phyloP scores from a whole-genome alignment of 2,329 filamentous ascomycete genomes.

The Fusarium kyushuense region DNA sequence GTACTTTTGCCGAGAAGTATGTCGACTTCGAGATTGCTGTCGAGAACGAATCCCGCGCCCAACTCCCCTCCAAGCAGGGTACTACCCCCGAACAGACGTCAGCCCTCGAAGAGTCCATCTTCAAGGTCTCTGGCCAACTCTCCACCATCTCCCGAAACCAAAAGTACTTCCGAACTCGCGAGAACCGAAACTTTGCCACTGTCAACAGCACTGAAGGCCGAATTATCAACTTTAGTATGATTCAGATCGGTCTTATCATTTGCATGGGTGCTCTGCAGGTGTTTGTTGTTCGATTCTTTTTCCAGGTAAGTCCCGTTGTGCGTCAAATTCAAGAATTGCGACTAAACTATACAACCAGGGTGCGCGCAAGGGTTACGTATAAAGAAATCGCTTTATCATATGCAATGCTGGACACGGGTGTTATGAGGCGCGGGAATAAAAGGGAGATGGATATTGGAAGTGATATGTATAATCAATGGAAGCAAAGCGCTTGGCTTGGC shows the following conservation, averaged over 20 bases:
- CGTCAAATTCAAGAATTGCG: not conserved
- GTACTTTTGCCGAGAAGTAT: constrained; percentile 95
- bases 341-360: constrained; percentile 58
- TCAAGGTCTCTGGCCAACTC: constrained; percentile 92
- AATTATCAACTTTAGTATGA: constrained; percentile 97
- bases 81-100: constrained; percentile 90
- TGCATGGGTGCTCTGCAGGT: constrained; percentile 97
- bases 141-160: constrained; percentile 97
- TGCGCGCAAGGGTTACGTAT: constrained; percentile 77
- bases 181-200: constrained; percentile 99
- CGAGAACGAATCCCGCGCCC: constrained; percentile 86
- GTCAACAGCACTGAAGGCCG: constrained; percentile 94
- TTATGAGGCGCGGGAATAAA: constrained; percentile 51
- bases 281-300: constrained; percentile 98
- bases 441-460: constrained; percentile 47
- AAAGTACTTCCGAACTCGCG: constrained; percentile 98
- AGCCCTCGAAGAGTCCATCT: constrained; percentile 90
- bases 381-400: constrained; percentile 51
- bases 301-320: constrained; percentile 73
- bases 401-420: constrained; percentile 44
- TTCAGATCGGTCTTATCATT: constrained; percentile 91
- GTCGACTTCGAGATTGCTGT: constrained; percentile 98
- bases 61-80: constrained; percentile 89
- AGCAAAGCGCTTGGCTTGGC: constrained; percentile 34
- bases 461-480: constrained; percentile 50